A percentile compares a stretch with the other conserved stretches of the same genome.
Conservation (phyloP, 768 basidiomycete species). For the Albatrellus ellisii region DNA sequence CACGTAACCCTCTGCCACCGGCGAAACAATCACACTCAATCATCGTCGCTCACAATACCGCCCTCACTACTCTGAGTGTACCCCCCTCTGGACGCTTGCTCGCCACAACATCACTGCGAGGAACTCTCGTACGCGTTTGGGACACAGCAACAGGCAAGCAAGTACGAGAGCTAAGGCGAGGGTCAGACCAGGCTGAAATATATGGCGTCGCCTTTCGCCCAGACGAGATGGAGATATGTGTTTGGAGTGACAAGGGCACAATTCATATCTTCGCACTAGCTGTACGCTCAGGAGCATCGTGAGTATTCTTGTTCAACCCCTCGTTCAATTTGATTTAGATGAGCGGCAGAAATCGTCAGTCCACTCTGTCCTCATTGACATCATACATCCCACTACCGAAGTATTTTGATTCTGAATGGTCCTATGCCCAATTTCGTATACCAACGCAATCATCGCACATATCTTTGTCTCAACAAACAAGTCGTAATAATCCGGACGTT, state of each 20-base stretch:
- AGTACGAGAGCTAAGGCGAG: conserved; percentile 69
- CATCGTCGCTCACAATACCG: conserved; percentile 71
- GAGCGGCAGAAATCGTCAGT: conserved; percentile 67
- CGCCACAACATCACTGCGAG: conserved; percentile 73
- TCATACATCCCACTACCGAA: conserved; percentile 76
- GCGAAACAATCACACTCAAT: conserved; percentile 63
- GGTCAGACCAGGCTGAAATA: conserved; percentile 82
- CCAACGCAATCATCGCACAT: conserved; percentile 78
- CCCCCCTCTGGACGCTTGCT: conserved; percentile 69
- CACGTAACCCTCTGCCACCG: conserved; percentile 40
- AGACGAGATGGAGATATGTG: conserved; percentile 77
- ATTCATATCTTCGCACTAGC: conserved; percentile 76
- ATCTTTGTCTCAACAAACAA: conserved; percentile 55
- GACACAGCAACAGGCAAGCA: conserved; percentile 62
- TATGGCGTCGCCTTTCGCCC: conserved; percentile 83
- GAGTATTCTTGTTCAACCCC: conserved; percentile 21
- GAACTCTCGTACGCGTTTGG: conserved; percentile 85
- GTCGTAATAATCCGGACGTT: conserved; percentile 32
- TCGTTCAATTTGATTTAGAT: conserved; percentile 2
- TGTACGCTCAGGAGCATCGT: conserved; percentile 50
- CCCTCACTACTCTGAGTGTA: conserved; percentile 65
- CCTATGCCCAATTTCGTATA: conserved; percentile 85
- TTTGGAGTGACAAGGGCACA: conserved; percentile 94
- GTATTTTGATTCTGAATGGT: conserved; percentile 95
- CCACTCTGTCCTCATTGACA: conserved; percentile 65